Evolutionary conservation across 495 filamentous ascomycete species (phyloP).

Genomic region (Penicillium fimorum): DNA sequence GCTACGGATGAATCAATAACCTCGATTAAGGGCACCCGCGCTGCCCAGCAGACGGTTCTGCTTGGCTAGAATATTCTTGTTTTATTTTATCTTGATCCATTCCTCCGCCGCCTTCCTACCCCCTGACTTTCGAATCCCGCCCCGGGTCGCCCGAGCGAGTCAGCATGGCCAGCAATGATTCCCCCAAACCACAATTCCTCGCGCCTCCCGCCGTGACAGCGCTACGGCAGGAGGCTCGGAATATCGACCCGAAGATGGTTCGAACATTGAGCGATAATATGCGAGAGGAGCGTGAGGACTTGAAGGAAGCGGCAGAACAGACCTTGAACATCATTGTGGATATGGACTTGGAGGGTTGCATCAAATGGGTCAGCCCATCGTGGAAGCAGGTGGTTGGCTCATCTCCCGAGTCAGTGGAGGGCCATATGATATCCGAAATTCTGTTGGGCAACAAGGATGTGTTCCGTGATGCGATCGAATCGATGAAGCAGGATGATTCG

Average conservation of each 20-base stretch:
- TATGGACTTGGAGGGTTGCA: slow-evolving; percentile 79
- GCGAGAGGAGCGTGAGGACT: slow-evolving; percentile 79
- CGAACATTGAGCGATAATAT: slow-evolving; percentile 65
- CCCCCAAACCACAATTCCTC: slow-evolving; percentile 42
- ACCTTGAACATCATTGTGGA: slow-evolving; percentile 94
- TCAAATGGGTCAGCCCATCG: slow-evolving; percentile 96
- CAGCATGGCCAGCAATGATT: slow-evolving; percentile 49
- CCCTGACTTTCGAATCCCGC: not conserved
- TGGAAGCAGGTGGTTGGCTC: slow-evolving; percentile 93
- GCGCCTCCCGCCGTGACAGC: slow-evolving; percentile 53
- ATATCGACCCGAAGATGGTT: slow-evolving; percentile 49
- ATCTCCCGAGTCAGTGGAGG: slow-evolving; percentile 65
- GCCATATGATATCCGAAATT: slow-evolving; percentile 75
- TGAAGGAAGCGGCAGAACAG: slow-evolving; percentile 94
- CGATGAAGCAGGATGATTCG: slow-evolving; percentile 89
- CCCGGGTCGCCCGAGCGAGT: slow-evolving; percentile 12
- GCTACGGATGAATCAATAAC: slow-evolving; percentile 47
- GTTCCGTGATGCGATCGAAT: slow-evolving; percentile 79
- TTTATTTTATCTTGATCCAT: not conserved
- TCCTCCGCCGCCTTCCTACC: slow-evolving; percentile 1
- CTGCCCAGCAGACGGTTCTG: slow-evolving; percentile 52
- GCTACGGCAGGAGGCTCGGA: slow-evolving; percentile 52
- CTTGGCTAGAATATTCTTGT: slow-evolving; percentile 19
- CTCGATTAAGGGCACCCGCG: slow-evolving; percentile 45
- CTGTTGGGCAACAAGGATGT: slow-evolving; percentile 73